Evolutionary conservation across 495 filamentous ascomycete genomes (phyloP).

Genomic region (Saxispiralis lemnorum): DNA sequence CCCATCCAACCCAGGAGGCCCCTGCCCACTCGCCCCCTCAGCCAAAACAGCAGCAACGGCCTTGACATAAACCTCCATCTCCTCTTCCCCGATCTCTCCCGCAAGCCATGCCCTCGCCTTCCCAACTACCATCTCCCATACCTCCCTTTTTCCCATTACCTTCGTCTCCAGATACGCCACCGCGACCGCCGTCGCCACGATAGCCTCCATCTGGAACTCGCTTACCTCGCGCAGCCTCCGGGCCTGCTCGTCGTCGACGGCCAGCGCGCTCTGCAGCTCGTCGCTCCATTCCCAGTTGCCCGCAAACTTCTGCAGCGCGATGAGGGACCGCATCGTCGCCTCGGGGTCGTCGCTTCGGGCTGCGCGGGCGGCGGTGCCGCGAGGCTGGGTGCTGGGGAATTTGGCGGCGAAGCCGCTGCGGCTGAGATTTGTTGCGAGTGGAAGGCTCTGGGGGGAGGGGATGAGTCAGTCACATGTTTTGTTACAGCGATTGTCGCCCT

Average conservation of each 20-base stretch:
- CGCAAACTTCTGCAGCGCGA: slow-evolving; percentile 33
- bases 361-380: no score
- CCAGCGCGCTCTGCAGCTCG: slow-evolving; percentile 16
- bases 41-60: no score
- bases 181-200: slow-evolving; percentile 35
- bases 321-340: slow-evolving; percentile 16
- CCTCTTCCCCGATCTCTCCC: no score
- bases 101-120: slow-evolving; percentile 34
- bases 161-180: slow-evolving; percentile 29
- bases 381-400: no score
- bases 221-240: not conserved
- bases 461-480: no score
- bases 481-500: no score
- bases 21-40: no score
- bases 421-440: no score
- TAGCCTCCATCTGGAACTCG: slow-evolving; percentile 5
- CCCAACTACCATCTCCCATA: slow-evolving; percentile 38
- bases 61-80: not conserved
- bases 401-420: no score
- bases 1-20: no score
- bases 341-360: no score
- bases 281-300: slow-evolving; percentile 29
- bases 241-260: slow-evolving; percentile 4
- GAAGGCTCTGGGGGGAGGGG: no score
- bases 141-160: slow-evolving; percentile 24